Evolutionary conservation across 805 yeast genomes (phyloP), one percentile per base, ranked within the genome.

Genomic region (Metschnikowia amazonensis): DNA sequence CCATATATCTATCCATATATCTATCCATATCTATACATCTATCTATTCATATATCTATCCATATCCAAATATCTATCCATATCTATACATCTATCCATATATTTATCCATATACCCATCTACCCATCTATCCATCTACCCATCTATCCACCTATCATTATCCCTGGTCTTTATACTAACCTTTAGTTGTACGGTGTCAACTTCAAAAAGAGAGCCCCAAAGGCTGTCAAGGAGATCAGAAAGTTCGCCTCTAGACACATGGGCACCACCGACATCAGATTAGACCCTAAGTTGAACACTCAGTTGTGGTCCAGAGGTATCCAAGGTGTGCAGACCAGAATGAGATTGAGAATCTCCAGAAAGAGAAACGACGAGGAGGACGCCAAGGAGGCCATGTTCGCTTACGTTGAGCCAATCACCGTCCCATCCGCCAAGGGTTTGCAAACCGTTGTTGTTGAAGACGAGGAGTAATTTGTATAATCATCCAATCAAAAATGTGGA

Each of bases 131-230:
- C n/a, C n/a, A n/a, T n/a, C n/a, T n/a, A n/a, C n/a, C n/a, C n/a
- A n/a, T n/a, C n/a, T n/a, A n/a, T n/a, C n/a, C n/a, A n/a, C n/a
- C n/a, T n/a, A n/a, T n/a, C n/a, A n/a, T n/a, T n/a, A n/a, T n/a
- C n/a, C n/a, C n/a, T n/a, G n/a, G n/a, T n/a, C n/a, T n/a, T 6
- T 36, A 45, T 75, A 76, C 79, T 76, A 76, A 73, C 77, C 48
- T 29, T 37, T 67, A 86, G 95, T 86, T 89, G 74, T 96, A 88
- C 79, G 98, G 98, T 82, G 90, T 85, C 65, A 86, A 89, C 79
- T 94, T 92, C 96, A 94, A 94, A 84, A 87, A 86, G 86, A 89
- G 97, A 82, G 99, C 99, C 70, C 99, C 99, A 80, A 88, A 80
- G 74, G 99, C 99, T 68, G 94, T 92, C 79, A 94, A 89, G 87